Evolutionary conservation across 768 basidiomycete genomes (phyloP), one percentile per base, ranked within the genome.

Genomic region (Xerocomellus amylosporus): DNA sequence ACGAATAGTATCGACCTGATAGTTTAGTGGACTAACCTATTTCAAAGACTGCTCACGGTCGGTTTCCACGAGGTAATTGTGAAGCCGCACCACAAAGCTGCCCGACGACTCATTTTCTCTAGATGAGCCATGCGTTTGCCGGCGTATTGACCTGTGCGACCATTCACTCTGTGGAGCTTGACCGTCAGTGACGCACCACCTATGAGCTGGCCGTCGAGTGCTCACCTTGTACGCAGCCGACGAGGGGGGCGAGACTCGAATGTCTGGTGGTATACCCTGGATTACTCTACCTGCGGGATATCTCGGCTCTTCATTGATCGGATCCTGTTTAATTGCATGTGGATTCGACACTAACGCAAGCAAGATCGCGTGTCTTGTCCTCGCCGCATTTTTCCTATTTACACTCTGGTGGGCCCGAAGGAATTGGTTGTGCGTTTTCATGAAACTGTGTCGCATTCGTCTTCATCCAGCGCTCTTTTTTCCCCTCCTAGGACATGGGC

Each of bases 291-390:
- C 90, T 4, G 84, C 84, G n/a, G 92, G 93, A 53, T 91, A 92
- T 68, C 82, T 93, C 41, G 90, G 92, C 31, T 88, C 90, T 5
- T 85, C 87, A 5, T 76, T 96, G 64, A 91, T 96, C 49, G 94
- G 94, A 24, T 93, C 91, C 2, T 80, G 81, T 41, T 75, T 97
- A 38, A 94, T 97, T 54, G 82, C 91, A 13, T 92, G 90, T 58
- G 93, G 91, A 13, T 93, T 93, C 67, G 82, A 93, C 70, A 92
- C 89, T 43, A 86, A 90, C 59, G 93, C 93, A 4, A 88, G 86
- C 73, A 96, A 96, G 67, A 64, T 93, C 42, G 93, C 91, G 1
- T 83, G 83, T 20, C 69, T 96, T 20, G 84, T 86, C 9, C 77
- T 96, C 46, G 93, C 85, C 9, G 88, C 70, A n/a, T 90, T 93